These are phyloP conservation scores for Talaromyces nanjingensis DNA, from an alignment of 495 filamentous ascomycete species.

Conservation along the genomic window DNA sequence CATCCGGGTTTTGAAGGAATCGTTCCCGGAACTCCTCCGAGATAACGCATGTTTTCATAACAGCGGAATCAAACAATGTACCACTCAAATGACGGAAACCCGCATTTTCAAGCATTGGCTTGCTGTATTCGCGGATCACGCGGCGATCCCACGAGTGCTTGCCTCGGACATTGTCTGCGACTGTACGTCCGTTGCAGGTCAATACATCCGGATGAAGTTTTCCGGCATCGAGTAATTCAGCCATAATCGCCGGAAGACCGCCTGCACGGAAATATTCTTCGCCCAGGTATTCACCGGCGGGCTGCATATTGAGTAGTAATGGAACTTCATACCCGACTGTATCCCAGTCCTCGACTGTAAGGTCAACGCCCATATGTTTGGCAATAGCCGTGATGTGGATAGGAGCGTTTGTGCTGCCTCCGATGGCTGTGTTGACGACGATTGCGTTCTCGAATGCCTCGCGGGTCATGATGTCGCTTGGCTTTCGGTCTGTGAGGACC, in stretches of 20 bases:
- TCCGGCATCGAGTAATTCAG: conserved; percentile 41
- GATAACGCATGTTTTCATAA: conserved; percentile 53
- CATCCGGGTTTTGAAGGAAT: conserved; percentile 42
- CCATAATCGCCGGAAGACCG: conserved; percentile 47
- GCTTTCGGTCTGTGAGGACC: conserved; percentile 46
- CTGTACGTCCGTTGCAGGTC: conserved; percentile 37
- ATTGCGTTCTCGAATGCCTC: conserved; percentile 51
- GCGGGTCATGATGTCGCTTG: conserved; percentile 49
- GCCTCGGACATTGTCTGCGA: conserved; percentile 34
- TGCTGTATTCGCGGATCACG: conserved; percentile 36
- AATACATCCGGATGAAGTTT: conserved; percentile 32
- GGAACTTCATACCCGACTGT: conserved; percentile 40
- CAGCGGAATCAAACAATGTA: conserved; percentile 46
- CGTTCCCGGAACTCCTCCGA: conserved; percentile 38
- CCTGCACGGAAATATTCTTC: conserved; percentile 50
- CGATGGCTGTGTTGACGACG: conserved; percentile 45
- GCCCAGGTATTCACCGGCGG: conserved; percentile 43
- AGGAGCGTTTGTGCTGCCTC: conserved; percentile 50
- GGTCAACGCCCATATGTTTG: conserved; percentile 43
- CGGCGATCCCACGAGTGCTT: conserved; percentile 38
- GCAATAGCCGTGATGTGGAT: conserved; percentile 51
- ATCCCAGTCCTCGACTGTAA: conserved; percentile 50
- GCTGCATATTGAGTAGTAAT: conserved; percentile 48
- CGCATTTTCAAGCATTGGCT: conserved; percentile 41
- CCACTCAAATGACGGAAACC: conserved; percentile 46